Evolutionary conservation across 2,329 filamentous ascomycete genomes (phyloP), one percentile per base, ranked within the genome.

Genomic region (Neopestalotiopsis sp.): DNA sequence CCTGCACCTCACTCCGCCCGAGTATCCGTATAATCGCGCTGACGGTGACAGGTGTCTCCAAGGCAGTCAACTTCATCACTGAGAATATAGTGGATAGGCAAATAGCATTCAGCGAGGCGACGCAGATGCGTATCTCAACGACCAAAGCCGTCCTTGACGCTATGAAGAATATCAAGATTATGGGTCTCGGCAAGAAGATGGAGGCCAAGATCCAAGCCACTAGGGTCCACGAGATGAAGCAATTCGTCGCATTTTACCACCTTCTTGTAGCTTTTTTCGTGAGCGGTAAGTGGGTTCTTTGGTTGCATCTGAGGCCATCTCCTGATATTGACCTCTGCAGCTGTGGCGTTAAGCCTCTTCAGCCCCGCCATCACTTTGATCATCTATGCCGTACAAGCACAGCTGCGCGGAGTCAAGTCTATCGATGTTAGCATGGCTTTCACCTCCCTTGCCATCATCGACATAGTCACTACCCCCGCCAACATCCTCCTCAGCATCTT

Each of bases 161-260:
- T 34, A 61, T 61, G 57, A 61, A 34, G 32, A 61, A 32, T 61
- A 61, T 61, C 57, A 61, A 61, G 57, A 61, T 61, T 30, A 61
- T 61, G 57, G 57, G 57, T 17, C 32, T 61, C 13, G 57, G 24
- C 57, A 34, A 61, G 32, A 61, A 32, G 17, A 61, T 61, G 57
- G 32, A 30, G 57, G 6, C 20, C 57, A 61, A 61, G 57, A 61
- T 61, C 24, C 28, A 61, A 34, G 57, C 57, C 57, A 34, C 57
- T 12, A 30, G 57, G 17, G 57, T 30, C 24, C 57, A 61, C 32
- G 57, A 61, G 20, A 61, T 61, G 24, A 34, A 61, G 32, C 24
- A 30, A 34, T 14, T 61, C 12, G 32, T 61, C 57, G 32, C 24
- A 30, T 61, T 61, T 34, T n/a, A 61, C 57, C 32, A 20, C 28